phyloP scores from a whole-genome alignment of 345 rosid species.

The Microthlaspi erraticum region DNA sequence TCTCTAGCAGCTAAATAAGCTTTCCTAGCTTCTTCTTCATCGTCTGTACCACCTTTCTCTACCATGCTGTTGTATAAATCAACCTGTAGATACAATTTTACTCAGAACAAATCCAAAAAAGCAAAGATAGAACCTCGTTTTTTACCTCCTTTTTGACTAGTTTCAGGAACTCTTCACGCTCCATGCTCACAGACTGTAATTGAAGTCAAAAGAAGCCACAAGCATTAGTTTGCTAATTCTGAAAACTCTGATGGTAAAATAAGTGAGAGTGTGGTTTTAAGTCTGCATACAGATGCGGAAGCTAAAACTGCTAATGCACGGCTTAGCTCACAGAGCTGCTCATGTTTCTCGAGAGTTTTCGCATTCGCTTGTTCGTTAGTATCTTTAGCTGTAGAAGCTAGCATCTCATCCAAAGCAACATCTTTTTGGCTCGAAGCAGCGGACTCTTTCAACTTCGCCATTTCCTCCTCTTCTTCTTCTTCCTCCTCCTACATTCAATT shows the following conservation, averaged over 20 bases:
- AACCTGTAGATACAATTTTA: constrained; percentile 51
- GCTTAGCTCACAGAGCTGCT: constrained; percentile 96
- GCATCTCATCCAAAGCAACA: constrained; percentile 84
- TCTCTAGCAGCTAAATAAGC: constrained; percentile 93
- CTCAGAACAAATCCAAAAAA: constrained; percentile 1
- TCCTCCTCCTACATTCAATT: constrained; percentile 62
- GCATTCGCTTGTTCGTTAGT: constrained; percentile 75
- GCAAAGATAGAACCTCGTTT: constrained; percentile 1
- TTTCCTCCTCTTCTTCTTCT: constrained; percentile 90
- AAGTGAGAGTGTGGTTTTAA: constrained; percentile 11
- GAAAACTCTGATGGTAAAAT: constrained; percentile 7
- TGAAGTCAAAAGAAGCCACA: constrained; percentile 37
- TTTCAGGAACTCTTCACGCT: constrained; percentile 91
- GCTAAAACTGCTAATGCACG: constrained; percentile 96
- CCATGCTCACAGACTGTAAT: constrained; percentile 89
- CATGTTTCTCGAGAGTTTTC: constrained; percentile 88
- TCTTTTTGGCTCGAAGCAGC: constrained; percentile 62
- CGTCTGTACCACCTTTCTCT: constrained; percentile 80
- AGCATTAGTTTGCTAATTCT: constrained; percentile 21
- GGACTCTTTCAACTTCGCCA: constrained; percentile 82
- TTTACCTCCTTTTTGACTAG: constrained; percentile 91
- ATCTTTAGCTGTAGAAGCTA: constrained; percentile 69
- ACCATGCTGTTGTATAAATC: constrained; percentile 90
- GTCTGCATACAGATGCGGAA: constrained; percentile 86
- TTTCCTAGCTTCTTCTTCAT: constrained; percentile 75